These are phyloP conservation scores for Trichoderma guizhouense DNA, from an alignment of 2,329 filamentous ascomycete genomes.

Conservation along the genomic window DNA sequence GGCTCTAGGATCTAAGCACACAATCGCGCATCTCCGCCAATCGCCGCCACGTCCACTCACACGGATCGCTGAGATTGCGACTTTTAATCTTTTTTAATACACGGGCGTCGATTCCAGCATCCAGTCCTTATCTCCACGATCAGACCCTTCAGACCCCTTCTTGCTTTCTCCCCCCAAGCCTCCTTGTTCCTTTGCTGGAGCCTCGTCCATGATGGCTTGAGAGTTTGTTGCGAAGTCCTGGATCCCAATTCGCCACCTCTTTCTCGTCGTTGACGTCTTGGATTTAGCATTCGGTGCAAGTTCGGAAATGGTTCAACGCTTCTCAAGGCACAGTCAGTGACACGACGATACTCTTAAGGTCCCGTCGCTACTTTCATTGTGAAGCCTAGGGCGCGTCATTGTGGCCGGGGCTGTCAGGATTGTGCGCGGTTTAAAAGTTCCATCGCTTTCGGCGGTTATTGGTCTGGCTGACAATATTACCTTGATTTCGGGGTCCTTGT, in stretches of 20 bases:
- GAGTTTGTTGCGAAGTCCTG: not conserved
- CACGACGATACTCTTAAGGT: constrained; percentile 2
- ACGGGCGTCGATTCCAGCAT: not conserved
- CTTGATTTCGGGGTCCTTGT: not conserved
- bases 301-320: constrained; percentile 9
- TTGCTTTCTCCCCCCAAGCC: not conserved
- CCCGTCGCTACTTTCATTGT: not conserved
- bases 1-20: constrained; percentile 16
- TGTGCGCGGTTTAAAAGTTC: not conserved
- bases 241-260: not conserved
- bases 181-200: not conserved
- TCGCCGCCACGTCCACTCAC: constrained; percentile 13
- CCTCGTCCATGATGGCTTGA: not conserved
- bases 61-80: constrained; percentile 10
- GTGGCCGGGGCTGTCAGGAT: not conserved
- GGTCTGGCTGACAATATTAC: not conserved
- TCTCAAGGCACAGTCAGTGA: not conserved
- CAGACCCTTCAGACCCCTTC: not conserved
- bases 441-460: not conserved
- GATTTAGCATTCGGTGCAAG: not conserved
- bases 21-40: constrained; percentile 13
- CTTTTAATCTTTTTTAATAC: constrained; percentile 3
- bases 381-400: not conserved
- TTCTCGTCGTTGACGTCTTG: not conserved
- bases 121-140: constrained; percentile 12